Evolutionary conservation across 768 basidiomycete genomes (phyloP).

Genomic region (Macrolepiota albuminosa): DNA sequence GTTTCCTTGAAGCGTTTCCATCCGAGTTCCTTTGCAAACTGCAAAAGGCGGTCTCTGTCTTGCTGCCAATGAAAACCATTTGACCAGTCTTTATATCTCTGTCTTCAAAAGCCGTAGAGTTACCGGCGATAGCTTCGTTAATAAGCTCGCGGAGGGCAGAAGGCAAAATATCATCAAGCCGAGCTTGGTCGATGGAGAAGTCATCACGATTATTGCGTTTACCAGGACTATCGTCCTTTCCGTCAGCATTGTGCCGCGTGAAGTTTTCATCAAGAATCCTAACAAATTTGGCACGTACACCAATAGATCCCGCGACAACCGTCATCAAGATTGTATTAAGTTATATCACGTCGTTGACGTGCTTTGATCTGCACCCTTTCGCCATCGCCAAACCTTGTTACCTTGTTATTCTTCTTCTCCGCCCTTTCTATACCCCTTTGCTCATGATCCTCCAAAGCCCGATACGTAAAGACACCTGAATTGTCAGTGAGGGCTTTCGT

Average conservation of each 20-base stretch:
- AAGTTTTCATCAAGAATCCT: too few relatives aligned
- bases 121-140: slow-evolving; percentile 84
- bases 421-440: slow-evolving; percentile 18
- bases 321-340: too few relatives aligned
- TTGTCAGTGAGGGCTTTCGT: too few relatives aligned
- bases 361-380: too few relatives aligned
- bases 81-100: slow-evolving; percentile 54
- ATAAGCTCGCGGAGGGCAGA: slow-evolving; percentile 59
- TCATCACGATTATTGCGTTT: too few relatives aligned
- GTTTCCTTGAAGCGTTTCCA: slow-evolving; percentile 72
- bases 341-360: too few relatives aligned
- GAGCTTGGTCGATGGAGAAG: slow-evolving; percentile 79
- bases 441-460: slow-evolving; percentile 10
- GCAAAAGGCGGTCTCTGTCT: slow-evolving; percentile 93
- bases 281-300: slow-evolving; percentile 93
- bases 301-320: slow-evolving; percentile 93
- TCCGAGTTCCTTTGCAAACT: slow-evolving; percentile 74
- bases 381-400: too few relatives aligned
- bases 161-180: slow-evolving; percentile 62
- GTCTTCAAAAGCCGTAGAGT: slow-evolving; percentile 95
- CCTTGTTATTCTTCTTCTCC: too few relatives aligned
- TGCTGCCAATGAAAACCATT: slow-evolving; percentile 76
- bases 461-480: too few relatives aligned
- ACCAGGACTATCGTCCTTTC: too few relatives aligned
- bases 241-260: too few relatives aligned